phyloP scores from a whole-genome alignment of 257 asterid species.

The Fraxinus cuspidata region DNA sequence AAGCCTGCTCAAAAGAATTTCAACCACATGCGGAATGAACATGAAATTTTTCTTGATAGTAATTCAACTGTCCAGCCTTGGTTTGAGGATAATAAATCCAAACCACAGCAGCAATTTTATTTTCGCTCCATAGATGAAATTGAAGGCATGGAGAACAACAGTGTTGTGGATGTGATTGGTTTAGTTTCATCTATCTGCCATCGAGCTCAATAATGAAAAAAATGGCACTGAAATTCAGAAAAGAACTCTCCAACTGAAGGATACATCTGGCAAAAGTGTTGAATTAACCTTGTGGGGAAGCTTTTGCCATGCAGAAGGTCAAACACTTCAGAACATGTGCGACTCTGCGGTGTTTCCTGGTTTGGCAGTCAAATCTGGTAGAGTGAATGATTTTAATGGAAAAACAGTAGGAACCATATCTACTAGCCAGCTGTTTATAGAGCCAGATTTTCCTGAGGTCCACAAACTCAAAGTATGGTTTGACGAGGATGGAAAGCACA shows the following conservation, averaged over 20 bases:
- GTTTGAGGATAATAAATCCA: slow-evolving; percentile 65
- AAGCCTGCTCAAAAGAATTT: slow-evolving; percentile 68
- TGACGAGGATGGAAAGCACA: slow-evolving; percentile 62
- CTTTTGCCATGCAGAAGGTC: slow-evolving; percentile 81
- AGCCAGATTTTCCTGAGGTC: slow-evolving; percentile 86
- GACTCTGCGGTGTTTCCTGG: slow-evolving; percentile 78
- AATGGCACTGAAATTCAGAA: slow-evolving; percentile 73
- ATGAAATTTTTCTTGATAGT: slow-evolving; percentile 46
- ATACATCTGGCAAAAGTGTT: too few species aligned
- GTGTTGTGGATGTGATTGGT: slow-evolving; percentile 72
- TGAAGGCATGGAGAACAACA: slow-evolving; percentile 66
- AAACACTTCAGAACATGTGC: slow-evolving; percentile 65
- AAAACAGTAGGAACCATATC: slow-evolving; percentile 78
- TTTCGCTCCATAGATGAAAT: slow-evolving; percentile 71
- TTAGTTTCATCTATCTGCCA: slow-evolving; percentile 68
- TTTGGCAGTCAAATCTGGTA: slow-evolving; percentile 79
- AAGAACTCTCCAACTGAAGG: slow-evolving; percentile 84
- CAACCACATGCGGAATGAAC: slow-evolving; percentile 79
- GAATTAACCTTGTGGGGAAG: slow-evolving; percentile 90
- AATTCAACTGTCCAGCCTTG: slow-evolving; percentile 67
- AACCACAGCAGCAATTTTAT: slow-evolving; percentile 79
- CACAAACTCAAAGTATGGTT: slow-evolving; percentile 70
- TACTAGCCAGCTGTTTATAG: slow-evolving; percentile 63
- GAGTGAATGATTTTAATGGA: slow-evolving; percentile 81
- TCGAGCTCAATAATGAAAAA: slow-evolving; percentile 71